phyloP scores from a whole-genome alignment of 192 early-diverging fungal genomes.

The Coemansia asiatica region DNA sequence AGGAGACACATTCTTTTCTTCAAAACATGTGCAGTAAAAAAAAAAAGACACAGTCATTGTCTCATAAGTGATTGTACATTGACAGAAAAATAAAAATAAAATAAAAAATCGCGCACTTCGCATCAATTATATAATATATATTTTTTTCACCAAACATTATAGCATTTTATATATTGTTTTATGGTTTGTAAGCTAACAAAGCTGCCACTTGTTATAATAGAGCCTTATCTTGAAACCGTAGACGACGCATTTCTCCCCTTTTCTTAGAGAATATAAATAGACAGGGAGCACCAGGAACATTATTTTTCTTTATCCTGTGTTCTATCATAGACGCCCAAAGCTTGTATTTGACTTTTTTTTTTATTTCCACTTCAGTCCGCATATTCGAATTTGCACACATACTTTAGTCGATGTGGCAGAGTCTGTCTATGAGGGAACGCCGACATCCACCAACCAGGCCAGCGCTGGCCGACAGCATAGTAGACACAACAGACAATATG shows the following conservation, averaged over 20 bases:
- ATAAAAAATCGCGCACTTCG: background rate
- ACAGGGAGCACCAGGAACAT: too few relatives aligned
- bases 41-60: background rate
- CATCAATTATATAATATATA: background rate
- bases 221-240: too few relatives aligned
- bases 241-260: too few relatives aligned
- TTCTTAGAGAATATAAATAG: too few relatives aligned
- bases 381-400: background rate
- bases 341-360: background rate
- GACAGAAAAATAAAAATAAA: background rate
- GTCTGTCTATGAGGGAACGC: constrained; percentile 27
- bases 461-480: background rate
- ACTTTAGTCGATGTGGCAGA: constrained; percentile 24
- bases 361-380: background rate
- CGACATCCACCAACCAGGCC: background rate
- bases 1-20: too few relatives aligned
- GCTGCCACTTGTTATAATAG: too few relatives aligned
- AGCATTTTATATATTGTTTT: background rate
- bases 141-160: background rate
- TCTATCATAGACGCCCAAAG: too few relatives aligned
- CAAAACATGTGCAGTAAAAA: background rate
- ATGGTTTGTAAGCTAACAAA: too few relatives aligned
- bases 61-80: too few relatives aligned
- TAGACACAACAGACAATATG: background rate
- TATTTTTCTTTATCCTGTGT: too few relatives aligned